These are phyloP conservation scores for Argentina anserina DNA, from an alignment of 306 rosid species.

Conservation along the genomic window DNA sequence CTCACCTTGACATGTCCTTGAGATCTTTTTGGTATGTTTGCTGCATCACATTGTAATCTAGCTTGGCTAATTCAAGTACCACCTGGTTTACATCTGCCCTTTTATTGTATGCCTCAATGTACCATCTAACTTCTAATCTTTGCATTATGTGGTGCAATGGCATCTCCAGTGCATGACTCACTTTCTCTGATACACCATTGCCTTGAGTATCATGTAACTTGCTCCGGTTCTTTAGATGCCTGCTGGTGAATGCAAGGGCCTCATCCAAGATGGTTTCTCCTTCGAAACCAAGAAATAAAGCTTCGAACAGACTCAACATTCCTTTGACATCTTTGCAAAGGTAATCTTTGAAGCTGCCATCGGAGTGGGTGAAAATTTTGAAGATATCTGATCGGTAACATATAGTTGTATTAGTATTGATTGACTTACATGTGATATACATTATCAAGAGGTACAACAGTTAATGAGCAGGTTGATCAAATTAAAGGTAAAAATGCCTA, in stretches of 20 bases:
- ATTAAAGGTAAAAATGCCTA: no score
- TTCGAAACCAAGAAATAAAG: constrained; percentile 40
- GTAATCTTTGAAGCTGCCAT: constrained; percentile 21
- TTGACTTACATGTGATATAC: not conserved
- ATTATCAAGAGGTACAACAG: not conserved
- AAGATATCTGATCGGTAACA: constrained; percentile 33
- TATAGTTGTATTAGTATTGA: not conserved
- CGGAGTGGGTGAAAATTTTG: constrained; percentile 26
- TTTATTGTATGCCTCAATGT: constrained; percentile 39
- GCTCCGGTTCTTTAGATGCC: constrained; percentile 27
- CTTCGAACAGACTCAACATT: constrained; percentile 52
- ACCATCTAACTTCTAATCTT: constrained; percentile 51
- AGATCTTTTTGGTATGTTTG: constrained; percentile 40
- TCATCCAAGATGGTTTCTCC: constrained; percentile 48
- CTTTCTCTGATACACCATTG: constrained; percentile 14
- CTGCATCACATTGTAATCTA: constrained; percentile 53
- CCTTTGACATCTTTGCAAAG: constrained; percentile 36
- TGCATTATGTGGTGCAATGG: constrained; percentile 39
- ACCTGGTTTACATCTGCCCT: constrained; percentile 20
- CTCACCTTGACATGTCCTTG: constrained; percentile 39
- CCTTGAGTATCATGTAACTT: not conserved
- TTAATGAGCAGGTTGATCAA: no score
- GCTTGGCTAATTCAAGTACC: constrained; percentile 42
- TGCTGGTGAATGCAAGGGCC: constrained; percentile 36
- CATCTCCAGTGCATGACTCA: constrained; percentile 45